Evolutionary conservation across 1,284 basidiomycete genomes (phyloP).

Genomic region (Puccinia polysora): DNA sequence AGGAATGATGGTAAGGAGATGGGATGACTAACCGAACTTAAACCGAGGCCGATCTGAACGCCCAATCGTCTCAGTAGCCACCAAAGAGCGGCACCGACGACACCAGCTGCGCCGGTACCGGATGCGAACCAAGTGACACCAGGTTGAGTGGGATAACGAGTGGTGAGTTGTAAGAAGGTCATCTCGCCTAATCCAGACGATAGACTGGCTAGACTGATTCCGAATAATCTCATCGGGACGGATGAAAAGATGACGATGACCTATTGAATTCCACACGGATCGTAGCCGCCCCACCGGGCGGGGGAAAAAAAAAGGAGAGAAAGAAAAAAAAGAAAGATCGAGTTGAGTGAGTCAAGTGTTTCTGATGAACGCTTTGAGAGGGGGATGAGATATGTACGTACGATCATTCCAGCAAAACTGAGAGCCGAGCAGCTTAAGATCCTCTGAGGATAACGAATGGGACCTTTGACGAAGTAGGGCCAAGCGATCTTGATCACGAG

Average conservation of each 20-base stretch:
- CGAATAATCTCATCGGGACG: constrained; percentile 69
- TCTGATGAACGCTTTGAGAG: constrained; percentile 53
- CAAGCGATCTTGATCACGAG: constrained; percentile 75
- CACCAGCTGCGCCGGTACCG: constrained; percentile 88
- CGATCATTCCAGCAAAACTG: constrained; percentile 51
- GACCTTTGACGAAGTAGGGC: constrained; percentile 79
- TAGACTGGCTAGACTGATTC: constrained; percentile 84
- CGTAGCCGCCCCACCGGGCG: background rate
- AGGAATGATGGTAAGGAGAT: background rate
- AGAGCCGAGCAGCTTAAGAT: constrained; percentile 63
- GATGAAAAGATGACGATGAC: constrained; percentile 71
- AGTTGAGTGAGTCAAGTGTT: constrained; percentile 71
- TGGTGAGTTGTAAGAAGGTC: constrained; percentile 89
- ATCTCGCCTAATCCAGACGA: constrained; percentile 87
- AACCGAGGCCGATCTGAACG: constrained; percentile 72
- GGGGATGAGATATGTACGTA: constrained; percentile 6
- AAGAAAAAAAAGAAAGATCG: constrained; percentile 56
- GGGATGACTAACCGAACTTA: constrained; percentile 55
- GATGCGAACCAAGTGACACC: constrained; percentile 55
- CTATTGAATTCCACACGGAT: no score
- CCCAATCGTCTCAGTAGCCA: constrained; percentile 85
- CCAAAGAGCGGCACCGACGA: constrained; percentile 88
- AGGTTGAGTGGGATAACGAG: constrained; percentile 57
- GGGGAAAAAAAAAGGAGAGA: background rate
- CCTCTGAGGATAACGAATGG: constrained; percentile 70